Conservation (phyloP, 140 eudicot species). For the Anethum foeniculum region DNA sequence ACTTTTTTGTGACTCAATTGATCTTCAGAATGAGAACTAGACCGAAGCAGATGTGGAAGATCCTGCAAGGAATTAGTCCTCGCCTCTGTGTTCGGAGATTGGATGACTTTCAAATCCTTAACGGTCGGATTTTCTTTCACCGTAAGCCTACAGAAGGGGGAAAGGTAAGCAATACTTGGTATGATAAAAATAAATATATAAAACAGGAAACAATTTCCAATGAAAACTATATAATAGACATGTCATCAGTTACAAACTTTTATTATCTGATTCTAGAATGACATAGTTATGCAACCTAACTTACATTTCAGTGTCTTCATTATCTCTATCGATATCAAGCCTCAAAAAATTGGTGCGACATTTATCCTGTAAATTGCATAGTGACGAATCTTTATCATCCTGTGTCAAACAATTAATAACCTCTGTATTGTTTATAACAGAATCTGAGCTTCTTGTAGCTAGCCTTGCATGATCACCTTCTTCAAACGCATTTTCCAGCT, state of each 20-base stretch:
- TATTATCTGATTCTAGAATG: background rate
- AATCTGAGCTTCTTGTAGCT: constrained; percentile 22
- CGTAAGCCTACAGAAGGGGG: constrained; percentile 29
- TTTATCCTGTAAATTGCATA: background rate
- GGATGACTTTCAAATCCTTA: constrained; percentile 24
- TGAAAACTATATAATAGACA: background rate
- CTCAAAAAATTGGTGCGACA: constrained; percentile 14
- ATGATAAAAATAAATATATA: constrained; percentile 1
- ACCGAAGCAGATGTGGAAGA: constrained; percentile 19
- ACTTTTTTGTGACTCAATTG: constrained; percentile 31
- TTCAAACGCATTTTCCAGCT: constrained; percentile 20
- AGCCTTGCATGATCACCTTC: constrained; percentile 23
- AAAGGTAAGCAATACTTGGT: constrained; percentile 4
- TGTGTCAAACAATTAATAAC: constrained; percentile 19
- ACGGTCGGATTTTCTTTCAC: constrained; percentile 29
- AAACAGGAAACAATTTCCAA: background rate
- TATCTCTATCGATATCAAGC: constrained; percentile 24
- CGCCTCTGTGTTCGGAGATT: constrained; percentile 22
- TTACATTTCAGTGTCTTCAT: constrained; percentile 39
- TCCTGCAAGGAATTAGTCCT: constrained; percentile 20
- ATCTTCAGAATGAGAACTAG: constrained; percentile 34
- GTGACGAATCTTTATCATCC: background rate
- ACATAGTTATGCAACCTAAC: constrained; percentile 16
- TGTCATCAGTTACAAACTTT: background rate
- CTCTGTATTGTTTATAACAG: constrained; percentile 27